Conservation (phyloP, 2,329 filamentous ascomycete species). For the Davidsoniella neocaledoniae region DNA sequence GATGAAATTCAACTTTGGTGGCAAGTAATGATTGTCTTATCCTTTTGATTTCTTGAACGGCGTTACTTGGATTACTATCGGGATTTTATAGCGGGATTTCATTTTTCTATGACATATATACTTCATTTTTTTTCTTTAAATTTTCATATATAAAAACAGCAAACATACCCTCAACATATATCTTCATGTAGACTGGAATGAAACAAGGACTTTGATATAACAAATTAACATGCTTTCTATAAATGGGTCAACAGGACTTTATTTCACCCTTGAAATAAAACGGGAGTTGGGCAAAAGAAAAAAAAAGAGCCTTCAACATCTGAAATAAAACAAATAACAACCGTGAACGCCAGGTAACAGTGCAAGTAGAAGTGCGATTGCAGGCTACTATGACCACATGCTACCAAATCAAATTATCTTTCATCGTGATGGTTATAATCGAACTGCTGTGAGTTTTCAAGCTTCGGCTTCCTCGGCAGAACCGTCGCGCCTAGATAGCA, state of each 20-base stretch:
- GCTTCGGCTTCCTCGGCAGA: conserved; percentile 34
- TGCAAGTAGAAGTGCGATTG: no score
- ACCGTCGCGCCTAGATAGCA: conserved; percentile 32
- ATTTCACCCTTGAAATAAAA: not conserved
- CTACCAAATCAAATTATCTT: no score
- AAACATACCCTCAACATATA: not conserved
- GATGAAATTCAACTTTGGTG: conserved; percentile 13
- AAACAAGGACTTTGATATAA: not conserved
- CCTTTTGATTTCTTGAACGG: not conserved
- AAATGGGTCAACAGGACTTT: not conserved
- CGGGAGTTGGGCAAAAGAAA: not conserved
- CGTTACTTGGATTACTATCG: not conserved
- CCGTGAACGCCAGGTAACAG: not conserved
- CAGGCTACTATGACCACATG: no score
- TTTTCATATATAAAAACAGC: no score
- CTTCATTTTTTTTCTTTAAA: no score
- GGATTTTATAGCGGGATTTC: not conserved
- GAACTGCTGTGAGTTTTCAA: conserved; percentile 15
- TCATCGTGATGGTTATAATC: no score
- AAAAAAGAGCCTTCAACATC: not conserved
- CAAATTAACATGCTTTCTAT: conserved; percentile 2
- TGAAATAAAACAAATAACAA: not conserved
- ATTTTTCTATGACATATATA: not conserved
- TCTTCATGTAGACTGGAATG: not conserved
- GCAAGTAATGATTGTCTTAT: not conserved